These are phyloP conservation scores for Didymella exigua DNA, from an alignment of 2,329 filamentous ascomycete species.

Conservation along the genomic window DNA sequence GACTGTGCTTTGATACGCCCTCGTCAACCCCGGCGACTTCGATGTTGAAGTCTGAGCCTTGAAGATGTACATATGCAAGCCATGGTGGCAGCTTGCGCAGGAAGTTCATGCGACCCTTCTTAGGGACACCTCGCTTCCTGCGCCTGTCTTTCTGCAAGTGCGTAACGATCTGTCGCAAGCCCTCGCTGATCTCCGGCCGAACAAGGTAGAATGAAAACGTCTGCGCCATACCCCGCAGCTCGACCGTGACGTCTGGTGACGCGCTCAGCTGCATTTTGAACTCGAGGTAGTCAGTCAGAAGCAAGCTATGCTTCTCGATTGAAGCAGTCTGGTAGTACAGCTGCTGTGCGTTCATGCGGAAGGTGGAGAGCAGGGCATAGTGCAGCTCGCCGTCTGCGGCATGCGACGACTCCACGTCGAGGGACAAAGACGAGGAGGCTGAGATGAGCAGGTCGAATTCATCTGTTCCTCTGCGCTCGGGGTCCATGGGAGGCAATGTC, in stretches of 20 bases:
- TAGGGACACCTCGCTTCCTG: slow-evolving; percentile 43
- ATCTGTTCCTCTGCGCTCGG: slow-evolving; percentile 63
- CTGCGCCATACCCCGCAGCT: slow-evolving; percentile 78
- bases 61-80: slow-evolving; percentile 82
- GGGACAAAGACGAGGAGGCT: slow-evolving; percentile 87
- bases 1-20: slow-evolving; percentile 78
- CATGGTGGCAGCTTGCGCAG: slow-evolving; percentile 80
- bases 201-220: slow-evolving; percentile 90
- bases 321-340: slow-evolving; percentile 92
- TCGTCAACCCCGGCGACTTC: slow-evolving; percentile 89
- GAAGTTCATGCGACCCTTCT: slow-evolving; percentile 60
- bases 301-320: slow-evolving; percentile 81
- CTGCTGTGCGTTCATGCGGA: slow-evolving; percentile 82
- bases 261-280: slow-evolving; percentile 84
- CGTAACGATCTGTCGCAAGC: slow-evolving; percentile 85
- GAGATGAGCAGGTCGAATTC: slow-evolving; percentile 96
- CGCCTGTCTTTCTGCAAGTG: slow-evolving; percentile 68
- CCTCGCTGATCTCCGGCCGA: slow-evolving; percentile 88
- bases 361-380: slow-evolving; percentile 82
- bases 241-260: slow-evolving; percentile 82
- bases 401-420: slow-evolving; percentile 96
- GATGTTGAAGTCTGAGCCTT: slow-evolving; percentile 86
- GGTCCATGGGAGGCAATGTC: slow-evolving; percentile 77
- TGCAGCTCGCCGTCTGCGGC: slow-evolving; percentile 81
- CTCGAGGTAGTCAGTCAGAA: slow-evolving; percentile 87